Conservation (phyloP, 1,139 yeast species). For the Blastobotrys ciferrii region DNA sequence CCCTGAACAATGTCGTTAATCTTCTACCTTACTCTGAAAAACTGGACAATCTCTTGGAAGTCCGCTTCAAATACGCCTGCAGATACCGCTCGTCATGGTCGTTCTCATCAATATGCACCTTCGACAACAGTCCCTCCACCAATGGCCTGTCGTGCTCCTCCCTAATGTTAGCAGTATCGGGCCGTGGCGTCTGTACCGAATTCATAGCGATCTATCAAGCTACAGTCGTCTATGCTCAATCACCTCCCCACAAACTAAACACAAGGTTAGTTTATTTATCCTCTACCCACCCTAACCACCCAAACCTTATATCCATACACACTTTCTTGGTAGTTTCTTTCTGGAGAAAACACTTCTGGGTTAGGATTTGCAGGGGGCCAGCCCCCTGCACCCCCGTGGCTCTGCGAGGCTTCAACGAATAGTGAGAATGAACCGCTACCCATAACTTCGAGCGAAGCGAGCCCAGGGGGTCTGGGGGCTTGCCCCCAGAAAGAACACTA, state of each 20-base stretch:
- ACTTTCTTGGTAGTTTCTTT: too few species aligned
- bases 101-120: slow-evolving; percentile 1
- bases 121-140: slow-evolving; percentile 2
- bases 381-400: too few species aligned
- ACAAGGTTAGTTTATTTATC: neutral
- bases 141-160: neutral
- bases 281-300: too few species aligned
- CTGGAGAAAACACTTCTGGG: too few species aligned
- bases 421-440: too few species aligned
- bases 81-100: neutral
- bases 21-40: neutral
- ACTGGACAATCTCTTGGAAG: neutral
- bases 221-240: neutral
- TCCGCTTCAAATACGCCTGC: neutral
- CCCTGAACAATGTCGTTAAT: neutral
- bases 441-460: too few species aligned
- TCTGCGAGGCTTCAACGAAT: too few species aligned
- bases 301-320: too few species aligned
- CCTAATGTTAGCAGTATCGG: slow-evolving; percentile 1
- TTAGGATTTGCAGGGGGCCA: too few species aligned
- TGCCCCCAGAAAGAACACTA: too few species aligned
- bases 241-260: neutral
- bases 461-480: too few species aligned
- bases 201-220: slow-evolving; percentile 3
- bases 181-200: slow-evolving; percentile 2